Base-by-base conservation (phyloP, 1,139 yeast species). In the Magnusiomyces suaveolens region DNA sequence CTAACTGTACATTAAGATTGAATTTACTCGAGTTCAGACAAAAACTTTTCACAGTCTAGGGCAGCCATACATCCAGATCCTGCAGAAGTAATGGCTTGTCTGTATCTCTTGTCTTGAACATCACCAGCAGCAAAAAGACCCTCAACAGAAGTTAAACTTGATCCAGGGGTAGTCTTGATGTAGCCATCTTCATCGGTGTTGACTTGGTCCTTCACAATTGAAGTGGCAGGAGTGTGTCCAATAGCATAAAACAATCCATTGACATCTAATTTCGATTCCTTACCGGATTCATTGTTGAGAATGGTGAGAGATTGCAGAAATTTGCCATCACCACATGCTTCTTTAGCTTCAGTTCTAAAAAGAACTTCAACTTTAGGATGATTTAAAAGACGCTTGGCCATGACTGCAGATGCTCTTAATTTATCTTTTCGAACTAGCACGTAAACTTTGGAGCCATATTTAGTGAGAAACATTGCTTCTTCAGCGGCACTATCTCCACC, bases 1-100 rank as follows among this genome's bases (percentile, higher is more conserved):
- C n/a, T n/a, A n/a, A n/a, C n/a, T n/a, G n/a, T n/a, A n/a, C n/a
- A n/a, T n/a, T n/a, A n/a, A n/a, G n/a, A n/a, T n/a, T n/a, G n/a
- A n/a, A 46, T 56, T 32, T 62, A 64, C 64, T 83, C 90, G 65
- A 78, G 77, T 68, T 87, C 92, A 54, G 90, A 75, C 62, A 90
- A 72, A 70, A 79, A 86, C 72, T 81, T 84, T 75, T 89, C 97
- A 66, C 94, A 88, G 68, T 92, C 98, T 61, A 92, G 79, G 60
- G 95, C 99, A 64, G 99, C 99, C 97, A 90, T 92, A 79, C 98
- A 92, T 60, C 99, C 99, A 61, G 96, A 81, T 68, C 98, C 99
- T 36, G 98, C 98, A 69, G 97, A 89, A 52, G 99, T 92, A 69
- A 92, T 88, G 57, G 99, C 99, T 76, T 92, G 99, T 83, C 98